Percentiles rank a stretch among this genome's conserved stretches.
These are phyloP conservation scores for Neonectria coccinea DNA, from an alignment of 2,329 filamentous ascomycete genomes.

Conservation along the genomic window DNA sequence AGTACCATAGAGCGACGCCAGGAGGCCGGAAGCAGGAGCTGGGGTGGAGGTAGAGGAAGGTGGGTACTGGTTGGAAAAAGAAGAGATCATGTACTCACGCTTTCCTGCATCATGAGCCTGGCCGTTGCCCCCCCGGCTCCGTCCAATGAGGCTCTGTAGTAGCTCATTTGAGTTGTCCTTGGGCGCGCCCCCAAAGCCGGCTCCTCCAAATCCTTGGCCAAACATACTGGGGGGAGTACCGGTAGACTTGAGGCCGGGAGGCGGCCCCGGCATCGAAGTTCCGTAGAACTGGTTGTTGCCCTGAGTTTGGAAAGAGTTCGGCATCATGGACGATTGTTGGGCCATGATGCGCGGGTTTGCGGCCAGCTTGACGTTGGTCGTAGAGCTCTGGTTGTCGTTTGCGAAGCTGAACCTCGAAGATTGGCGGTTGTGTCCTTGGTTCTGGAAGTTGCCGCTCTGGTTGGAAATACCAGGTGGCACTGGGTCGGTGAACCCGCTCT, in stretches of 20 bases:
- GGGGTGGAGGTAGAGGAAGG: slow-evolving; percentile 83
- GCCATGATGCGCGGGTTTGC: slow-evolving; percentile 84
- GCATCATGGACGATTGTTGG: slow-evolving; percentile 90
- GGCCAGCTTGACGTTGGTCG: slow-evolving; percentile 77
- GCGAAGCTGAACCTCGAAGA: slow-evolving; percentile 89
- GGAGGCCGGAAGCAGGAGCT: slow-evolving; percentile 89
- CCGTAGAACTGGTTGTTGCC: slow-evolving; percentile 80
- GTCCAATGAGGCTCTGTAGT: slow-evolving; percentile 84
- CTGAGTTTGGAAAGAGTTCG: slow-evolving; percentile 70
- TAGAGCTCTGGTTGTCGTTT: slow-evolving; percentile 71
- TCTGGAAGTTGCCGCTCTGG: slow-evolving; percentile 61
- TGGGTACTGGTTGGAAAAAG: slow-evolving; percentile 88
- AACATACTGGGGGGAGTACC: slow-evolving; percentile 97
- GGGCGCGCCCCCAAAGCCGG: slow-evolving; percentile 73
- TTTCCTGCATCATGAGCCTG: slow-evolving; percentile 88
- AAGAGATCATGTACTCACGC: slow-evolving; percentile 98
- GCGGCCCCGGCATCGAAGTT: slow-evolving; percentile 88
- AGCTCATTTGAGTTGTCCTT: slow-evolving; percentile 76
- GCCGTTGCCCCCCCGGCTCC: slow-evolving; percentile 73
- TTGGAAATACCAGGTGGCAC: slow-evolving; percentile 69
- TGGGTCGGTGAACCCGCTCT: slow-evolving; percentile 69
- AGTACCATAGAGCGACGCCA: slow-evolving; percentile 91
- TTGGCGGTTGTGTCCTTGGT: slow-evolving; percentile 80
- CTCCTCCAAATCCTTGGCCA: slow-evolving; percentile 85
- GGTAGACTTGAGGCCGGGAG: slow-evolving; percentile 93